phyloP scores from a whole-genome alignment of 441 rosid genomes.

The Erodium texanum region DNA sequence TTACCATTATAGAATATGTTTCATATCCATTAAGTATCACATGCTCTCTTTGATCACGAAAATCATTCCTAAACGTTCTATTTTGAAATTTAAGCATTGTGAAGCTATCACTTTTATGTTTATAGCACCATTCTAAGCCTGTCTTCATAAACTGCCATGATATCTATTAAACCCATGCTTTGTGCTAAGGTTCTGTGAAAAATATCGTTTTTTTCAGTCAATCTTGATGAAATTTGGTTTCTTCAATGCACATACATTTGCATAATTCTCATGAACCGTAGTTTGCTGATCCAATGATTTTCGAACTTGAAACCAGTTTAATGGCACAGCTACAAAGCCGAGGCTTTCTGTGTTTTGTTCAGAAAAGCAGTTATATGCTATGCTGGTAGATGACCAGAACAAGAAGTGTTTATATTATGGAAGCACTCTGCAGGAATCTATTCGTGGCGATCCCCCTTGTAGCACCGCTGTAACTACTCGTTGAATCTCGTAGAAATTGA shows the following conservation, averaged over 20 bases:
- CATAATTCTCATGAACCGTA: not conserved
- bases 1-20: not conserved
- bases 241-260: constrained; percentile 1
- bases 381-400: constrained; percentile 80
- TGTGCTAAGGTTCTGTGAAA: too few species aligned
- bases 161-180: too few species aligned
- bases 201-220: not conserved
- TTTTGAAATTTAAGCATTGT: too few species aligned
- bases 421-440: constrained; percentile 73
- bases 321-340: constrained; percentile 61
- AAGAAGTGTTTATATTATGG: constrained; percentile 68
- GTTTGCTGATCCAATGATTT: constrained; percentile 2
- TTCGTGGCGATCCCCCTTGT: constrained; percentile 46
- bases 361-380: constrained; percentile 71
- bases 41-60: not conserved
- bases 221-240: not conserved
- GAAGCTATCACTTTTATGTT: too few species aligned
- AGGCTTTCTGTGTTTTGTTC: constrained; percentile 90
- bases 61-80: too few species aligned
- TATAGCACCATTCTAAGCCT: too few species aligned
- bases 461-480: constrained; percentile 43
- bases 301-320: constrained; percentile 41
- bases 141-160: too few species aligned
- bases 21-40: not conserved
- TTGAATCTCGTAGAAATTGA: too few species aligned